Base-by-base conservation (phyloP, 805 yeast genomes). In the Wickerhamomyces subpelliculosus region DNA sequence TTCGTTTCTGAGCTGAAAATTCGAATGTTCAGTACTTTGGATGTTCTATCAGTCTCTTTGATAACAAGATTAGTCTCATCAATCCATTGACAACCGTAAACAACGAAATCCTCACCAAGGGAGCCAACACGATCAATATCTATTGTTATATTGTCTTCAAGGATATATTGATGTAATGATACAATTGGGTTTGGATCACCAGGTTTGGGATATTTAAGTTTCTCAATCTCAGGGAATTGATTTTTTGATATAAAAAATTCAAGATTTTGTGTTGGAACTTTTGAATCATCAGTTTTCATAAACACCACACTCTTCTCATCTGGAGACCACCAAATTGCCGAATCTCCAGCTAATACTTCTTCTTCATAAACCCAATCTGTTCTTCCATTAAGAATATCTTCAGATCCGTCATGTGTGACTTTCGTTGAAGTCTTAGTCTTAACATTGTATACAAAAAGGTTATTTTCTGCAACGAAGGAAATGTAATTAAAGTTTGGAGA, bases 311-410 rank as follows among this genome's bases (percentile, higher is more conserved):
- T 63, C 2, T 73, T 55, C 45, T 80, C 84, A 44, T 77, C 75
- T 1, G 82, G 80, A 13, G 80, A 63, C 88, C 90, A 84, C 84
- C 87, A 83, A 11, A 83, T 61, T 0, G 83, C 76, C 26, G 55
- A 59, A 44, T 81, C 89, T 13, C 61, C 49, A 0, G 69, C 70
- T 11, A 78, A 58, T 1, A 84, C 84, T 50, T 84, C 95, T 52
- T 84, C 94, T 55, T 84, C 94, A 55, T 84, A 84, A 2, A 84
- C 80, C 93, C 94, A 84, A 51, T 84, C 93, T 0, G 89, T 78
- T 44, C 69, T 79, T 6, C 86, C 95, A 47, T 84, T 79, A 43
- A 71, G 67, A 4, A 82, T 61, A 14, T 68, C 59, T 0, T 44
- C 51, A 11, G 70, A 61, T 0, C 88, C 89, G 52, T 75, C 82